A percentile compares a stretch with the other conserved stretches of the same genome.
phyloP scores from a whole-genome alignment of 768 basidiomycete genomes.

The Omphalotus guepiniiformis region DNA sequence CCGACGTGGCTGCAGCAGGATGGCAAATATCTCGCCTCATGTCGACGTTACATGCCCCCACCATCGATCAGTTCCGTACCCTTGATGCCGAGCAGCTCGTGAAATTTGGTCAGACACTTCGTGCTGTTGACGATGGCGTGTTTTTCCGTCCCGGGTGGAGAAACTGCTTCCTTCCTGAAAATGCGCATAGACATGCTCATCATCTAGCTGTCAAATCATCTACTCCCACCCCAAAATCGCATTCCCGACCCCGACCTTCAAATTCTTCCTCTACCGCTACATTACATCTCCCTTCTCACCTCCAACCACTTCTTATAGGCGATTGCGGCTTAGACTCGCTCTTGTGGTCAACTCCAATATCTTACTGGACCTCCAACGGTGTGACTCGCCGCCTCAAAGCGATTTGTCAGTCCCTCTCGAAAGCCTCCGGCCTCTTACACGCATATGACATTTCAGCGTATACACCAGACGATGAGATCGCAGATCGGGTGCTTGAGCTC shows the following conservation, averaged over 20 bases:
- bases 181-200: slow-evolving; percentile 22
- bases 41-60: slow-evolving; percentile 47
- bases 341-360: slow-evolving; percentile 56
- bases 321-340: slow-evolving; percentile 64
- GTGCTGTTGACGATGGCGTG: slow-evolving; percentile 63
- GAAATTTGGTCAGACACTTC: slow-evolving; percentile 42
- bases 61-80: slow-evolving; percentile 59
- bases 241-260: slow-evolving; percentile 12
- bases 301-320: slow-evolving; percentile 73
- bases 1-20: slow-evolving; percentile 55
- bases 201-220: slow-evolving; percentile 19
- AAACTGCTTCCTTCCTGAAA: slow-evolving; percentile 37
- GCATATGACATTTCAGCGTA: slow-evolving; percentile 67
- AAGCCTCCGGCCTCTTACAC: slow-evolving; percentile 56
- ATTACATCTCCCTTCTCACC: slow-evolving; percentile 23
- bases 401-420: slow-evolving; percentile 64
- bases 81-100: slow-evolving; percentile 55
- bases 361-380: slow-evolving; percentile 57
- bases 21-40: slow-evolving; percentile 65
- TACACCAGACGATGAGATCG: slow-evolving; percentile 62
- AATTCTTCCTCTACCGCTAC: slow-evolving; percentile 9
- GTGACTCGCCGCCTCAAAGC: slow-evolving; percentile 69
- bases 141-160: slow-evolving; percentile 66
- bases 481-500: slow-evolving; percentile 65
- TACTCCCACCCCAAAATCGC: slow-evolving; percentile 20